These are phyloP conservation scores for Fusarium odoratissimum DNA, from an alignment of 2,329 filamentous ascomycete species.

Conservation along the genomic window DNA sequence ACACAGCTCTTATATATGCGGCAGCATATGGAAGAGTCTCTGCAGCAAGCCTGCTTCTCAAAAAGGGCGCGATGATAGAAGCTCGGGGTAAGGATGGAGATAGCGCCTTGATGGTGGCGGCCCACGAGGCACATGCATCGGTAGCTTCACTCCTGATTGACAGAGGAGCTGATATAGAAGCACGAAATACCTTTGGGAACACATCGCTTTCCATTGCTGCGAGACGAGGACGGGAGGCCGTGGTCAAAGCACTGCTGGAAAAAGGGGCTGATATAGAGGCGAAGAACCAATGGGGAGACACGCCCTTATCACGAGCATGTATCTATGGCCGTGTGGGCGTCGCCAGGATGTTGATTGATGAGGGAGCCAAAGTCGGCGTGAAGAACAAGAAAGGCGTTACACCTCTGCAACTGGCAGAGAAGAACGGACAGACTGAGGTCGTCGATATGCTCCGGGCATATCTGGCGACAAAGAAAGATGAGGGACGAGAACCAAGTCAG, in stretches of 20 bases:
- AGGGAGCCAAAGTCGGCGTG: neutral
- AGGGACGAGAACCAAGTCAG: neutral
- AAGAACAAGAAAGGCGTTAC: neutral
- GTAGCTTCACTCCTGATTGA: neutral
- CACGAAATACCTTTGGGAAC: neutral
- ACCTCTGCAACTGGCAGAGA: neutral
- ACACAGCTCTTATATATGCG: neutral
- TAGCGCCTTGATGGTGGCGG: neutral
- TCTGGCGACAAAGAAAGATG: no score
- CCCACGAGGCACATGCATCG: neutral
- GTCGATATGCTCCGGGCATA: neutral
- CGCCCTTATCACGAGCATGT: neutral
- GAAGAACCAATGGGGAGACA: neutral
- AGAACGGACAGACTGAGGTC: neutral
- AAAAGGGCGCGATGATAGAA: neutral
- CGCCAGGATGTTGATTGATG: neutral
- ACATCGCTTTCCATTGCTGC: neutral
- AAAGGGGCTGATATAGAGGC: neutral
- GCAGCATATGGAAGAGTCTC: neutral
- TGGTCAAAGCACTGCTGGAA: neutral
- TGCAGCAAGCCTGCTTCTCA: neutral
- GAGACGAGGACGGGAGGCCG: rapidly evolving
- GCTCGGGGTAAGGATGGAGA: rapidly evolving
- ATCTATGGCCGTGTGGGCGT: neutral
- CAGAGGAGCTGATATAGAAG: neutral